Evolutionary conservation across 345 rosid genomes (phyloP), one percentile per base, ranked within the genome.

Genomic region (Lepidium sativum): DNA sequence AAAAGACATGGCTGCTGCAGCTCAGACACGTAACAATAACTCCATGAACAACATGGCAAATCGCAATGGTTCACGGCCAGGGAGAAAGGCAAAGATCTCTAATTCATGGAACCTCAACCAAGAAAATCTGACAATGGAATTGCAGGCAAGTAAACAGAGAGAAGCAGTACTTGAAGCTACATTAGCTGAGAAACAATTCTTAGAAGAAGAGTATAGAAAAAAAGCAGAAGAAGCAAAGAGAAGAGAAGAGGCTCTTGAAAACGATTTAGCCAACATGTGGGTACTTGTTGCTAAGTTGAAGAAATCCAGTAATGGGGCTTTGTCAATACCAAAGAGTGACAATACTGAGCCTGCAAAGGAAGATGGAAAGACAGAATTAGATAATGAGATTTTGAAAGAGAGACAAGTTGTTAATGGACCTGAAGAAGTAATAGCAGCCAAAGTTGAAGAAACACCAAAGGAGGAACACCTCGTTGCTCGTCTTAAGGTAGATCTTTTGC

Each of bases 181-280:
- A 16, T 69, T 94, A 56, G 85, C 89, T 54, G 99, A 88, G 72
- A 90, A 82, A 73, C 88, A 87, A 53, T 74, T 78, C 70, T 27
- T 82, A 43, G 96, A 86, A 81, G 92, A 94, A 68, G 90, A 81
- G 58, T 88, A 78, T 72, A 81, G 78, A 79, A 90, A 81, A 80
- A 88, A 76, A 61, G 79, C 62, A 15, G 99, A 94, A 68, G 97
- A 88, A 75, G 87, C 91, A 52, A 90, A 81, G 87, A 84, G 60
- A 72, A 84, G 89, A 79, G 97, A 94, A 74, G 96, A 84, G 71
- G 81, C 92, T 66, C 66, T 90, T 47, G 99, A 94, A 81, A 94
- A 84, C 70, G 99, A 94, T 75, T 73, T 90, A 58, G 97, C 99
- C 34, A 90, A 86, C 72, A 94, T 94, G 99, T 90, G 99, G 97